Evolutionary conservation across 1,284 basidiomycete species (phyloP), one percentile per base, ranked within the genome.

Genomic region (Xerocomus nothofagi): DNA sequence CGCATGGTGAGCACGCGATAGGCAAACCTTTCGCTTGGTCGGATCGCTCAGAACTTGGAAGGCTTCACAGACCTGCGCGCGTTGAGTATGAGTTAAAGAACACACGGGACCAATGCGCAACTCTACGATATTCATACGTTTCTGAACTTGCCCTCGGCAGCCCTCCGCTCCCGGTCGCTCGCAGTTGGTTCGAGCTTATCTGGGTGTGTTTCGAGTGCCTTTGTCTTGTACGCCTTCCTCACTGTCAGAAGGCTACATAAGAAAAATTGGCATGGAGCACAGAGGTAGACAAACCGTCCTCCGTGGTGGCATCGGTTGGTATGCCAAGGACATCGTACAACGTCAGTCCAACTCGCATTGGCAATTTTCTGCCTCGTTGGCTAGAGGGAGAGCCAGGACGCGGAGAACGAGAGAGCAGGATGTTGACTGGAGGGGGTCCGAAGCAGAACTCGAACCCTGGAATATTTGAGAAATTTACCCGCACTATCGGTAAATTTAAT

Each of bases 171-270:
- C 44, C 71, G 65, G 29, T 73, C 70, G 33, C 66, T 73, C 5
- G 77, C 75, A 20, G 63, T 63, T 27, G 75, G 78, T 14, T 77
- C 75, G 33, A 82, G 74, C 57, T 82, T 83, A 58, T 86, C 83
- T 10, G 83, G 83, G 61, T 86, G 83, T 6, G 84, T 86, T 61
- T 79, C 78, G 26, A 86, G 69, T 9, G 77, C 82, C 51, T 75
- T 78, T 53, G 74, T 75, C 55, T 76, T 79, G 65, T 85, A 86
- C 3, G 82, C 84, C 59, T 73, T 81, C 47, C 80, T 77, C 51
- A 86, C 83, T 86, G 51, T 17, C 20, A 18, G 14, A 31, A 21
- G 33, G 26, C 23, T 8, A 5, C 20, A 45, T 53, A 3, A 53
- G 39, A 44, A 46, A 38, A 17, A 8, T n/a, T 24, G 17, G 21